These are phyloP conservation scores for Flaveria linearis DNA, from an alignment of 129 eudicot genomes.

Conservation along the genomic window DNA sequence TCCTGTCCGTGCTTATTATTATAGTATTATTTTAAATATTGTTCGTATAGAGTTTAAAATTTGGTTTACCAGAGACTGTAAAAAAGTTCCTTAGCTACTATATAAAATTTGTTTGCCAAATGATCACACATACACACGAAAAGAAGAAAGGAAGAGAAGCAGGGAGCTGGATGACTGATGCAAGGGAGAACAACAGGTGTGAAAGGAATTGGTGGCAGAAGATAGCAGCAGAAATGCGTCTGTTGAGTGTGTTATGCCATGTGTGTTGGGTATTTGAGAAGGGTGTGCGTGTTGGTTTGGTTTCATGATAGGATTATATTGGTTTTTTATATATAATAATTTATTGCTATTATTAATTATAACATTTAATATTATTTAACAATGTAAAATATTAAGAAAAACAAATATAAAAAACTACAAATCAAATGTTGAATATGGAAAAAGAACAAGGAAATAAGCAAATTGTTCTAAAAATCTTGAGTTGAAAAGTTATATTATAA, in stretches of 20 bases:
- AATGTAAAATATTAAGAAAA: not conserved
- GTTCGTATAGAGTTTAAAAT: not conserved
- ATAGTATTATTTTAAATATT: not conserved
- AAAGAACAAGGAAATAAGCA: too few relatives aligned
- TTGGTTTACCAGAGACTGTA: not conserved
- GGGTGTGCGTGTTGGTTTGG: not conserved
- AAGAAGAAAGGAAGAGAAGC: not conserved
- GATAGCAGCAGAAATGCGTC: not conserved
- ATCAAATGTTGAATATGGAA: too few relatives aligned
- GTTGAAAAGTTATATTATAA: too few relatives aligned
- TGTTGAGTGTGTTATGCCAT: not conserved
- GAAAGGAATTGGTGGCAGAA: not conserved
- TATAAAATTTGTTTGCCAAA: not conserved
- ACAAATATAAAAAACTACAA: too few relatives aligned
- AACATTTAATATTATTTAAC: too few relatives aligned
- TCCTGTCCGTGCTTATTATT: not conserved
- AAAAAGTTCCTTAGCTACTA: not conserved
- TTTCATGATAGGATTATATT: not conserved
- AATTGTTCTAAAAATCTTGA: too few relatives aligned
- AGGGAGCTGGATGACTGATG: not conserved
- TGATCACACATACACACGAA: not conserved
- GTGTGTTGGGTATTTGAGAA: not conserved
- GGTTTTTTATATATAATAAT: not conserved
- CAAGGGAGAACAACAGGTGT: not conserved
- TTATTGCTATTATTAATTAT: too few relatives aligned